These are phyloP conservation scores for Aspergillus awamori DNA, from an alignment of 2,329 filamentous ascomycete genomes.

Conservation along the genomic window DNA sequence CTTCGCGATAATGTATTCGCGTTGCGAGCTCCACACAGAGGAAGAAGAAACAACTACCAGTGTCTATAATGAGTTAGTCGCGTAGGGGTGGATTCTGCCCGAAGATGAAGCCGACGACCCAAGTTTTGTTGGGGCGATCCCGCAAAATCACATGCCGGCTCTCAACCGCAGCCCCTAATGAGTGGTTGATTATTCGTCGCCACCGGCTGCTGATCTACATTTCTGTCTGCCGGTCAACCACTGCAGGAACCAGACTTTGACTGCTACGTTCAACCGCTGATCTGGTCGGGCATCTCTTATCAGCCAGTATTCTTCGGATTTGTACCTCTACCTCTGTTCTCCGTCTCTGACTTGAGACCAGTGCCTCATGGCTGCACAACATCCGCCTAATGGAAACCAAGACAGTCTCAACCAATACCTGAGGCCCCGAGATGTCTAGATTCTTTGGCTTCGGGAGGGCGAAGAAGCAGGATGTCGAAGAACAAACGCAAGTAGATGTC, in stretches of 20 bases:
- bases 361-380: constrained; percentile 11
- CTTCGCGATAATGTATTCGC: too few species aligned
- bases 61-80: background rate
- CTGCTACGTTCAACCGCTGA: background rate
- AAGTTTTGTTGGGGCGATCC: constrained; percentile 20
- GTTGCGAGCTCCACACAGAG: background rate
- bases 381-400: constrained; percentile 1
- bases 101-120: background rate
- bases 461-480: constrained; percentile 16
- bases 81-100: background rate
- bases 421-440: constrained; percentile 24
- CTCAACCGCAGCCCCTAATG: constrained; percentile 11
- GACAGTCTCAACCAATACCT: constrained; percentile 9
- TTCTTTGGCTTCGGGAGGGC: constrained; percentile 21
- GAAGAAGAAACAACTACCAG: background rate
- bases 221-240: background rate
- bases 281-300: background rate
- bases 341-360: background rate
- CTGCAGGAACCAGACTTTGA: background rate
- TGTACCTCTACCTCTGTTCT: background rate
- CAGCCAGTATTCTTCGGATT: background rate
- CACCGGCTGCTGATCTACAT: constrained; percentile 14
- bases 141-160: constrained; percentile 24
- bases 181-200: constrained; percentile 1
- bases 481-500: constrained; percentile 8